These are phyloP conservation scores for Alternaria infectoria DNA, from an alignment of 2,329 filamentous ascomycete species.

Conservation along the genomic window DNA sequence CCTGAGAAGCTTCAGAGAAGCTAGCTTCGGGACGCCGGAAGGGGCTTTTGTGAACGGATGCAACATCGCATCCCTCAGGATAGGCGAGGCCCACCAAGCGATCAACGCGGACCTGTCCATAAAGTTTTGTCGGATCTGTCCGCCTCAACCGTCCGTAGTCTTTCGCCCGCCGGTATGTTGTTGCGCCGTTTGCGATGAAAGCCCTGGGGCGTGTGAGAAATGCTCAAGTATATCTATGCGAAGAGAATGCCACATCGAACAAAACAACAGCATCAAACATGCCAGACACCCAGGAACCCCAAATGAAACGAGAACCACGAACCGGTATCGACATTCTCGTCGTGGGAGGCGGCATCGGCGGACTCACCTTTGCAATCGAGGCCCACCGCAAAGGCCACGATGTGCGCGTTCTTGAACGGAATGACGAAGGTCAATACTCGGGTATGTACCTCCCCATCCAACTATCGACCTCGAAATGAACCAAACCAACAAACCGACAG, in stretches of 20 bases:
- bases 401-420: conserved; percentile 31
- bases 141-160: neutral
- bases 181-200: neutral
- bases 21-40: neutral
- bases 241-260: neutral
- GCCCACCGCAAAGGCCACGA: conserved; percentile 38
- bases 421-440: neutral
- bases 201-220: neutral
- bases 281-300: neutral
- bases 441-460: neutral
- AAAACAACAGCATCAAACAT: neutral
- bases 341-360: conserved; percentile 36
- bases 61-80: neutral
- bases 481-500: neutral
- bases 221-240: neutral
- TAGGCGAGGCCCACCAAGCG: neutral
- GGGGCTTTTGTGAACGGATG: neutral
- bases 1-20: neutral
- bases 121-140: neutral
- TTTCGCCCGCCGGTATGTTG: neutral
- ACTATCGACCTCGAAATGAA: neutral
- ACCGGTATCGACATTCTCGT: conserved; percentile 19
- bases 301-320: neutral
- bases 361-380: conserved; percentile 34
- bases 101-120: neutral